phyloP scores from a whole-genome alignment of 108 stramenopile genomes.

The Asterionellopsis glacialis region DNA sequence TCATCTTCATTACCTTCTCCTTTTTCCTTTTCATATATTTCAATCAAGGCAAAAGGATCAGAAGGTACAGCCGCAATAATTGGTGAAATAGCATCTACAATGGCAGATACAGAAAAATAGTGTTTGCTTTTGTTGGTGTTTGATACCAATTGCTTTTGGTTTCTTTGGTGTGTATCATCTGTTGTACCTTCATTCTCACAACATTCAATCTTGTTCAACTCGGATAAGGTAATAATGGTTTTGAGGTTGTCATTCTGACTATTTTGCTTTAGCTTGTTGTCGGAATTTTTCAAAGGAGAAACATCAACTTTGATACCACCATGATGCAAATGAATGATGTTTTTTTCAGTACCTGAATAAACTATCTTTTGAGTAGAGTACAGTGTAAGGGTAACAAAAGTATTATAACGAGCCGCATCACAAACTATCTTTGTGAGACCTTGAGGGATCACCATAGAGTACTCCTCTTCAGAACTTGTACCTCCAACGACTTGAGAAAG shows the following conservation, averaged over 20 bases:
- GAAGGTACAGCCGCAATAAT: slow-evolving; percentile 51
- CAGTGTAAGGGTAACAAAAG: slow-evolving; percentile 4
- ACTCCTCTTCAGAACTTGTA: slow-evolving; percentile 11
- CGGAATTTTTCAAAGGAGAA: not conserved
- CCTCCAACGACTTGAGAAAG: too few species aligned
- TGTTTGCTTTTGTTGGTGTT: slow-evolving; percentile 5
- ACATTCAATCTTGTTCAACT: slow-evolving; percentile 9
- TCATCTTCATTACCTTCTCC: too few species aligned
- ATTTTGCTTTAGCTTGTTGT: not conserved
- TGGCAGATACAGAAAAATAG: slow-evolving; percentile 20
- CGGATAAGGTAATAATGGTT: not conserved
- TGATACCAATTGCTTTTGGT: slow-evolving; percentile 1
- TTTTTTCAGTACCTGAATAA: not conserved
- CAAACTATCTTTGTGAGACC: slow-evolving; percentile 8
- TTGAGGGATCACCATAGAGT: slow-evolving; percentile 21
- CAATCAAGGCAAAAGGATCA: slow-evolving; percentile 69
- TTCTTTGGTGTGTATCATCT: not conserved
- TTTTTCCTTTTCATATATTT: slow-evolving; percentile 52
- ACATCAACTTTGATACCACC: not conserved
- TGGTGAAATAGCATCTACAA: slow-evolving; percentile 73
- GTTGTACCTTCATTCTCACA: slow-evolving; percentile 21
- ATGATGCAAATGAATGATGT: not conserved
- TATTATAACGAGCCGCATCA: slow-evolving; percentile 11
- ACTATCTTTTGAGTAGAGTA: not conserved
- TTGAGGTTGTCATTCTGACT: slow-evolving; percentile 2